Evolutionary conservation across 163 green algal genomes (phyloP), one percentile per base, ranked within the genome.

Genomic region (Scenedesmus sp.): DNA sequence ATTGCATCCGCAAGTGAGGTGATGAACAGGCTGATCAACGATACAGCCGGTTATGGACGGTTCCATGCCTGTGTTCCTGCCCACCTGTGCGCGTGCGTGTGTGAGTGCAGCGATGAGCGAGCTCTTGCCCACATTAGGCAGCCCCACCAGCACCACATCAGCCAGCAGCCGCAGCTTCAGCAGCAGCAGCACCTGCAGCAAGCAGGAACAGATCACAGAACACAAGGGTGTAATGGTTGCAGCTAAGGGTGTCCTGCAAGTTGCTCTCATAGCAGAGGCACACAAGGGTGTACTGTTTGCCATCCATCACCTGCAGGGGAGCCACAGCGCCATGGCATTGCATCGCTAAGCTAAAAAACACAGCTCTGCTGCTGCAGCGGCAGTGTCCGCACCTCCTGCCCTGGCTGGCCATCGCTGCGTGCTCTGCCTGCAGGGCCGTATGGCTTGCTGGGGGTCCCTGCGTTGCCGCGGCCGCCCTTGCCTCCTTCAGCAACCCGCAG

Each of bases 51-150:
- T 46, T 46, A 46, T 46, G 34, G 34, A 46, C 34, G 34, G 34
- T 46, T 46, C 34, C 34, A 46, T 46, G 34, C 34, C 34, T 46
- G 34, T 34, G 57, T 9, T 34, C 46, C 26, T 84, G 46, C 93
- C 89, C 54, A 98, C 97, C 93, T 96, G 94, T 13, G 97, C 96
- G 0, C 91, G 88, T 2, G 97, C 97, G 2, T 86, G 93, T 1
- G 95, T 97, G 5, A 99, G 92, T 13, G 96, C 96, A 0, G 92
- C 66, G 57, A 99, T 95, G 82, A 99, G 94, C 0, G 94, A 97
- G 93, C 95, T 97, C 94, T 99, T 99, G 34, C 98, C 98, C 0
- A 96, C 98, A 88, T 99, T 99, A 6, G 98, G 98, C 54, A 97
- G 88, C 1, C 98, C 98, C 76, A 99, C 97, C 34, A 99, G 91